Conservation (phyloP, 129 eudicot species). For the Oenanthe sinensis region DNA sequence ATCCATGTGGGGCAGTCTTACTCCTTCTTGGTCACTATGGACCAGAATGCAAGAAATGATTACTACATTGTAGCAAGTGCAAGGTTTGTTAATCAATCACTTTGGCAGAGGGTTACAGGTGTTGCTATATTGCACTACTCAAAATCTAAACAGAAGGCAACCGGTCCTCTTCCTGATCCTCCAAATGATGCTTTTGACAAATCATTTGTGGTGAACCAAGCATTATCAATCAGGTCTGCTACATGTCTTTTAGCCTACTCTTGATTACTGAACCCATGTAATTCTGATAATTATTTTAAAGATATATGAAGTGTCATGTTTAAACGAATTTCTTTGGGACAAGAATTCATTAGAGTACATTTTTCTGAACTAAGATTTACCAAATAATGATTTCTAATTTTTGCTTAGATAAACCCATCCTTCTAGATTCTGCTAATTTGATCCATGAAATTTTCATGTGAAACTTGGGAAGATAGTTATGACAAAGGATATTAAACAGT, state of each 20-base stretch:
- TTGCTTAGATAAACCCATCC: neutral
- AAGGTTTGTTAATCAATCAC: conserved; percentile 37
- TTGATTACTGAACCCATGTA: neutral
- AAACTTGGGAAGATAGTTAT: neutral
- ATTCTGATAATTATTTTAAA: neutral
- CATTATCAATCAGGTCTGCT: conserved; percentile 3
- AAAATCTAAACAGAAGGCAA: conserved; percentile 38
- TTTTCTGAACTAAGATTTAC: neutral
- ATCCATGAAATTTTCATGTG: neutral
- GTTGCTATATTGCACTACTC: conserved; percentile 41
- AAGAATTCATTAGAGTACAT: neutral
- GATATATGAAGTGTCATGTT: neutral
- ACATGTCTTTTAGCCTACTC: neutral
- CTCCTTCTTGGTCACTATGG: conserved; percentile 41
- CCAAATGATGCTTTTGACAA: conserved; percentile 26
- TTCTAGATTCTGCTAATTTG: neutral
- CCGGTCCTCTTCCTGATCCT: conserved; percentile 44
- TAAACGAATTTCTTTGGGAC: neutral
- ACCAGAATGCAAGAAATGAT: conserved; percentile 44
- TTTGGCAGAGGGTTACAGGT: conserved; percentile 34
- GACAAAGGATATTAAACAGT: neutral
- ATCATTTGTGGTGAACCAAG: neutral
- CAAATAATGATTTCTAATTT: neutral
- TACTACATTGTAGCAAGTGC: conserved; percentile 47
- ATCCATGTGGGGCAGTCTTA: conserved; percentile 43